These are phyloP conservation scores for Citrullus colocynthis DNA, from an alignment of 306 rosid genomes.

Conservation along the genomic window DNA sequence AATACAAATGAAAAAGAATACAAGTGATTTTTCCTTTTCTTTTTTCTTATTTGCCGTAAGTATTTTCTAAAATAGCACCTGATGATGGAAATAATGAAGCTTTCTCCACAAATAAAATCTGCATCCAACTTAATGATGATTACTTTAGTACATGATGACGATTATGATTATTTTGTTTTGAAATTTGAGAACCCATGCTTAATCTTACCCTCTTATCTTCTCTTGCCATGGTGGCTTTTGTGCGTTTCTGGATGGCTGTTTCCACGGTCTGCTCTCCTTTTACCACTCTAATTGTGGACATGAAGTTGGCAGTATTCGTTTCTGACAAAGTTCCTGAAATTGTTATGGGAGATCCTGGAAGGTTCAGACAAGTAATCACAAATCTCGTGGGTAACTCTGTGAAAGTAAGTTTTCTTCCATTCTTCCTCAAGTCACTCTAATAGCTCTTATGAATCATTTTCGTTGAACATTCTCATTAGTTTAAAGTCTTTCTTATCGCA, in stretches of 20 bases:
- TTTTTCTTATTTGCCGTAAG: neutral
- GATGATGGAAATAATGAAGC: neutral
- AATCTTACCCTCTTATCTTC: neutral
- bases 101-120: neutral
- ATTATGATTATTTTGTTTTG: neutral
- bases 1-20: too few species aligned
- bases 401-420: conserved; percentile 41
- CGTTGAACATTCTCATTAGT: neutral
- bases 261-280: neutral
- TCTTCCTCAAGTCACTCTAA: neutral
- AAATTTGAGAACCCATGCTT: neutral
- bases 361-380: conserved; percentile 91
- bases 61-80: neutral
- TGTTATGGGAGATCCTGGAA: conserved; percentile 89
- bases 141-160: neutral
- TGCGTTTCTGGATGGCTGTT: neutral
- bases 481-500: neutral
- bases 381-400: conserved; percentile 97
- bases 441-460: neutral
- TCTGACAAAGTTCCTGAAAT: conserved; percentile 89
- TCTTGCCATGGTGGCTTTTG: neutral
- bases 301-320: conserved; percentile 89
- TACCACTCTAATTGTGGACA: neutral
- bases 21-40: neutral
- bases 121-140: neutral